A percentile compares a stretch with the other conserved stretches of the same genome.
Conservation (phyloP, 306 rosid genomes). For the Casuarina equisetifolia region DNA sequence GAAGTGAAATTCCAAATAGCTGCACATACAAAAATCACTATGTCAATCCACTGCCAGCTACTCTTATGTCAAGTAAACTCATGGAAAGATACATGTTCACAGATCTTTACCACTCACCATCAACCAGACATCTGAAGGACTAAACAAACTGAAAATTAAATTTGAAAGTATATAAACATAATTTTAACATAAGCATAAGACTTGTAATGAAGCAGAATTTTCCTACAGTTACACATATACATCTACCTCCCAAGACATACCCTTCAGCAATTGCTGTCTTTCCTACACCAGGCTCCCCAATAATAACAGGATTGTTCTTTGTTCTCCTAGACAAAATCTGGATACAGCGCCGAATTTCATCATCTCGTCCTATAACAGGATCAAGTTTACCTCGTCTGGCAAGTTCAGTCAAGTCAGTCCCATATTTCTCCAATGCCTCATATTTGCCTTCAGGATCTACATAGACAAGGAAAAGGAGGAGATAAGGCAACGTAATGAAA, state of each 20-base stretch:
- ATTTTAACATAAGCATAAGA: not conserved
- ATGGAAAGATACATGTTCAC: not conserved
- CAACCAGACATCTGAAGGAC: not conserved
- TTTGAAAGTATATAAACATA: not conserved
- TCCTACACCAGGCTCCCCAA: conserved; percentile 99
- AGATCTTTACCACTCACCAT: not conserved
- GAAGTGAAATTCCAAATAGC: not conserved
- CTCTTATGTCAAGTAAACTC: not conserved
- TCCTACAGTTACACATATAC: not conserved
- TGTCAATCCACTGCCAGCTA: no score
- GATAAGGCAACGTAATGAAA: conserved; percentile 7
- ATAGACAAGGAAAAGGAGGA: not conserved
- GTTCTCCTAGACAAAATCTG: conserved; percentile 94
- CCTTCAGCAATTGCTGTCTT: conserved; percentile 99
- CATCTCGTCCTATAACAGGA: conserved; percentile 97
- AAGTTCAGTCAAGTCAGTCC: conserved; percentile 89
- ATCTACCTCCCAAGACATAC: conserved; percentile 41
- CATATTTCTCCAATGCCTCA: conserved; percentile 85
- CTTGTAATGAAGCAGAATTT: not conserved
- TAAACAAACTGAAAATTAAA: not conserved
- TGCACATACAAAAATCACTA: not conserved
- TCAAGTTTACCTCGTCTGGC: conserved; percentile 96
- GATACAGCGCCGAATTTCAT: conserved; percentile 91
- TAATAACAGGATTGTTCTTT: conserved; percentile 93
- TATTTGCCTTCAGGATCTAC: conserved; percentile 95